Evolutionary conservation across 2,329 filamentous ascomycete species (phyloP), one percentile per base, ranked within the genome.

Genomic region (Ceratocystis diversiconidia): DNA sequence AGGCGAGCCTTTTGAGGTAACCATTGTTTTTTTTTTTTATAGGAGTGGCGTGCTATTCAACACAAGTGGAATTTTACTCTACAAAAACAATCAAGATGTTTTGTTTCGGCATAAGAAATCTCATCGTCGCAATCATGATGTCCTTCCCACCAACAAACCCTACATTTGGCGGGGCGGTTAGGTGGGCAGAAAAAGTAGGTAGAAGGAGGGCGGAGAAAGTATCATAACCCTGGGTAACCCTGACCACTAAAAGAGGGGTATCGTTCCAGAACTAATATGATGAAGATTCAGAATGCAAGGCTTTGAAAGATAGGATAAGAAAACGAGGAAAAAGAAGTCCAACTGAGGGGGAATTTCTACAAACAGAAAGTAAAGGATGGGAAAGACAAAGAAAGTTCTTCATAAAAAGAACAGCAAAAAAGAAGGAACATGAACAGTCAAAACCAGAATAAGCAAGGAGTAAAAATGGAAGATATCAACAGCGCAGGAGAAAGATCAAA

Each of bases 381-480:
- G 7, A 62, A 57, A 22, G 36, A 30, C 59, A 59, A 30, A 63
- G 57, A 7, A 44, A 52, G 57, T 22, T 57, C 15, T 64, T 50
- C 41, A 64, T 61, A 2, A 64, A n/a, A 41, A 52, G 28, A 66
- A 52, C n/a, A 52, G 52, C 60, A 67, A 66, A 70, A 63, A 70
- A 61, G 10, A 61, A 65, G 32, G 41, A 50, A 28, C 25, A 67
- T 62, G 63, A 50, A 57, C 41, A 65, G 52, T 60, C 62, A 44
- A 66, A 67, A 60, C 36, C 10, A 32, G 59, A 65, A 68, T 46
- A 41, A 66, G 60, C 64, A 44, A 67, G 57, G 61, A 32, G 65
- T 30, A 63, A 22, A 65, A 63, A 62, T 65, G 65, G 59, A 61
- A 57, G 52, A 57, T 57, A 30, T 57, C 52, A 32, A 30, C 52